These are phyloP conservation scores for Triticum timopheevii DNA, from an alignment of 176 grass and related monocot species.

Conservation along the genomic window DNA sequence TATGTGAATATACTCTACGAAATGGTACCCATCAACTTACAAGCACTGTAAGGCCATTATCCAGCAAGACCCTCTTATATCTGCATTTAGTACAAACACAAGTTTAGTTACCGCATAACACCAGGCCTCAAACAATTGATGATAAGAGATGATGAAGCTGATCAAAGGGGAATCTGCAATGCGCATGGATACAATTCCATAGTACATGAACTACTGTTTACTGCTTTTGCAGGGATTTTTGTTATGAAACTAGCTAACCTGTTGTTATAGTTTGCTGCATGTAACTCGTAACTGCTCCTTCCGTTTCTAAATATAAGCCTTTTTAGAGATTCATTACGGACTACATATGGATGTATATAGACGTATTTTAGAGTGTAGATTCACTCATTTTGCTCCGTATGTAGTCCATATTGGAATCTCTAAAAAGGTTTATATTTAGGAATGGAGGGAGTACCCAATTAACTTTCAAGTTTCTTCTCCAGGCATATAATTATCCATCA, in stretches of 20 bases:
- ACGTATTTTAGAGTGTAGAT: no score
- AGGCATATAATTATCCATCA: neutral
- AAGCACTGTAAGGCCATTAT: conserved; percentile 89
- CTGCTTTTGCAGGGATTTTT: neutral
- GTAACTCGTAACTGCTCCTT: neutral
- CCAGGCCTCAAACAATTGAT: neutral
- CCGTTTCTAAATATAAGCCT: no score
- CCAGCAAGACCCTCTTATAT: conserved; percentile 89
- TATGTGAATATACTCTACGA: conserved; percentile 7
- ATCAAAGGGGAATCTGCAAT: neutral
- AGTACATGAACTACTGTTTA: neutral
- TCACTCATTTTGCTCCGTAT: no score
- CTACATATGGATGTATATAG: no score
- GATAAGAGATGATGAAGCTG: conserved; percentile 2
- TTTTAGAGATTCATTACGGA: no score
- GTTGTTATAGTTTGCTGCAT: neutral
- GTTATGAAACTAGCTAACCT: neutral
- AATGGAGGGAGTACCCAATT: neutral
- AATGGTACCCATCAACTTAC: conserved; percentile 53
- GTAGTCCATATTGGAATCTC: no score
- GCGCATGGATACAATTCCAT: neutral
- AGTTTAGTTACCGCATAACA: conserved; percentile 12
- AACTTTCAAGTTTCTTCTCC: neutral
- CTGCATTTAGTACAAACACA: conserved; percentile 49
- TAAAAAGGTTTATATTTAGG: no score